Evolutionary conservation across 345 rosid genomes (phyloP).

Genomic region (Kandelia obovata): DNA sequence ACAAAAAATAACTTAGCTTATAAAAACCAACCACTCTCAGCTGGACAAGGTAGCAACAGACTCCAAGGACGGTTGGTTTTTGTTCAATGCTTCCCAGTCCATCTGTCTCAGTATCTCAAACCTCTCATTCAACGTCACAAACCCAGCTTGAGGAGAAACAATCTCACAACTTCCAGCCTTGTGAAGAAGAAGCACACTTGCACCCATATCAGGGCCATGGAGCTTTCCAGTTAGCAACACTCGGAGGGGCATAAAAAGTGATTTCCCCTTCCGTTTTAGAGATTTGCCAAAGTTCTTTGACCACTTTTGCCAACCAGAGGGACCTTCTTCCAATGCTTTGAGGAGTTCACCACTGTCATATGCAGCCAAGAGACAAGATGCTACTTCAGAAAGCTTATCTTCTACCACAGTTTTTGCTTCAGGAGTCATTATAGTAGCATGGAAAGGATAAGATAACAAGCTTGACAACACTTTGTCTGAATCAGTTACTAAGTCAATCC

Average conservation of each 20-base stretch:
- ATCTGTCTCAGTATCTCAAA: conserved; percentile 56
- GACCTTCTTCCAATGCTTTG: conserved; percentile 68
- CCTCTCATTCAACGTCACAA: conserved; percentile 61
- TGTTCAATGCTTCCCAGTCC: conserved; percentile 57
- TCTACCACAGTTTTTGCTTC: conserved; percentile 62
- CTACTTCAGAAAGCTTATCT: conserved; percentile 73
- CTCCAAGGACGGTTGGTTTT: conserved; percentile 44
- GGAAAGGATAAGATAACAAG: conserved; percentile 82
- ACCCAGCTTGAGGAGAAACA: conserved; percentile 51
- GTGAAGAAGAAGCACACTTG: conserved; percentile 56
- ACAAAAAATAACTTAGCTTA: no score
- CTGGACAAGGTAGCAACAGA: conserved; percentile 28
- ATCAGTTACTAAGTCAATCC: conserved; percentile 86
- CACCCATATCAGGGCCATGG: conserved; percentile 89
- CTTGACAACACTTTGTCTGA: conserved; percentile 74
- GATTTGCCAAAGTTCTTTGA: conserved; percentile 81
- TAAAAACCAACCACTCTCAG: no score
- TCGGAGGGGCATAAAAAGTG: conserved; percentile 88
- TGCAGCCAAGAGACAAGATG: conserved; percentile 65
- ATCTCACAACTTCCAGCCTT: conserved; percentile 62
- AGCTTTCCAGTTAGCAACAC: conserved; percentile 82
- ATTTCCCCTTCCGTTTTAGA: conserved; percentile 83
- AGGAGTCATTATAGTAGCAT: conserved; percentile 55
- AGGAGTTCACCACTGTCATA: conserved; percentile 77
- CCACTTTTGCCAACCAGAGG: conserved; percentile 86